Base-by-base conservation (phyloP, 495 filamentous ascomycete species). In the Staphylotrichum tortipilum region DNA sequence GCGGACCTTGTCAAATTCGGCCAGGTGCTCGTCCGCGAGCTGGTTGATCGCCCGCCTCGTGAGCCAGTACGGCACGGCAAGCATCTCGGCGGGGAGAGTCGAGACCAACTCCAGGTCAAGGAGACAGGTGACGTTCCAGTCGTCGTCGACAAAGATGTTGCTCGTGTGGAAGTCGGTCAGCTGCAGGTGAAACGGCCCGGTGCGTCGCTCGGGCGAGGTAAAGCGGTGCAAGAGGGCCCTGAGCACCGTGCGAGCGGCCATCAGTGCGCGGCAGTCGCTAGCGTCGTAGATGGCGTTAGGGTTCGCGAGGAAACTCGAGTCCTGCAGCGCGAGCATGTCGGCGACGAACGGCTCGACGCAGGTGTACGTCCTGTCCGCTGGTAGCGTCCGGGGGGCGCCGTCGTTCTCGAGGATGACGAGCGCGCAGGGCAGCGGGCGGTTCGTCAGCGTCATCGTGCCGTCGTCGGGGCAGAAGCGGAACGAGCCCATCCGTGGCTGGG, bases 141-240 rank as follows among this genome's bases (percentile, higher is more conserved):
- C 44, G 44, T 36, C 44, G 31, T 46, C 31, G 1, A 46, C 44
- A 10, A 46, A 46, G 21, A 46, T 24, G 44, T 28, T 46, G 44
- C 44, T 46, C 7, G 31, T 21, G 14, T 46, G 44, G 31, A 46
- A 22, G n/a, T 46, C 44, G 31, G 44, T 46, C 21, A 46, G 31
- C 31, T 46, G 31, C 19, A 46, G 30, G 2, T 3, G 21, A 15
- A 46, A 46, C 9, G 21, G 44, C n/a, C 40, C 40, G n/a, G 30
- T 2, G 15, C 40, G 40, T 5, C 21, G 26, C 14, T 44, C 24
- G 2, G 3, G 24, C 15, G 11, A 7, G 26, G 31, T 44, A 19
- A 18, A 31, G 5, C 40, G 24, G 40, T 44, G 40, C 6, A 26
- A 4, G 40, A 44, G 21, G 14, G 12, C 26, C 1, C 40, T 24